Evolutionary conservation across 768 basidiomycete species (phyloP).

Genomic region (Tricholoma terreum): DNA sequence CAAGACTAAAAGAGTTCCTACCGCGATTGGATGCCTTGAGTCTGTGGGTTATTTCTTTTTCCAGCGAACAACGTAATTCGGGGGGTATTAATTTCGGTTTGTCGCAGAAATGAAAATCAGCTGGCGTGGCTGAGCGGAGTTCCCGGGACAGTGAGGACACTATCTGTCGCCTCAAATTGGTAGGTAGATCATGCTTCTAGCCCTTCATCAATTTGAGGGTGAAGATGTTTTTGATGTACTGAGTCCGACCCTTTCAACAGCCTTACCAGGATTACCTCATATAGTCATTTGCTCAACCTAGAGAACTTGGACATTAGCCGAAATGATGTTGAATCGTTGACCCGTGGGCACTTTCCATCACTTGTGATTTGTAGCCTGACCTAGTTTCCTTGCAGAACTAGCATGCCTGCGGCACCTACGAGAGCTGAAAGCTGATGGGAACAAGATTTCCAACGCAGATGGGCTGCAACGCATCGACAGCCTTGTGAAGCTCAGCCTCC

Average conservation of each 20-base stretch:
- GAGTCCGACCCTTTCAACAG: conserved; percentile 35
- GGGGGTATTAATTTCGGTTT: neutral
- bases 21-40: conserved; percentile 73
- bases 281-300: conserved; percentile 80
- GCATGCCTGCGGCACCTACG: conserved; percentile 80
- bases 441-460: conserved; percentile 68
- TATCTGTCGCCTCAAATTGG: conserved; percentile 77
- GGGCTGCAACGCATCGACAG: conserved; percentile 79
- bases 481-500: conserved; percentile 79
- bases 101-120: conserved; percentile 63
- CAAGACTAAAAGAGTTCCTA: conserved; percentile 83
- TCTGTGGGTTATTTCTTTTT: conserved; percentile 54
- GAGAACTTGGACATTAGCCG: conserved; percentile 88
- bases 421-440: conserved; percentile 88
- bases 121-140: conserved; percentile 80
- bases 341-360: conserved; percentile 54
- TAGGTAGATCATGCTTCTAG: conserved; percentile 31
- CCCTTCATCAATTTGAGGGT: neutral
- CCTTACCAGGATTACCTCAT: conserved; percentile 84
- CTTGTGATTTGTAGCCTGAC: conserved; percentile 6
- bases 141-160: conserved; percentile 65
- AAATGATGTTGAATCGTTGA: conserved; percentile 86
- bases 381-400: conserved; percentile 54
- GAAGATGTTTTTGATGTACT: conserved; percentile 6
- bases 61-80: neutral